These are phyloP conservation scores for Fragilaria crotonensis DNA, from an alignment of 108 stramenopile genomes.

Conservation along the genomic window DNA sequence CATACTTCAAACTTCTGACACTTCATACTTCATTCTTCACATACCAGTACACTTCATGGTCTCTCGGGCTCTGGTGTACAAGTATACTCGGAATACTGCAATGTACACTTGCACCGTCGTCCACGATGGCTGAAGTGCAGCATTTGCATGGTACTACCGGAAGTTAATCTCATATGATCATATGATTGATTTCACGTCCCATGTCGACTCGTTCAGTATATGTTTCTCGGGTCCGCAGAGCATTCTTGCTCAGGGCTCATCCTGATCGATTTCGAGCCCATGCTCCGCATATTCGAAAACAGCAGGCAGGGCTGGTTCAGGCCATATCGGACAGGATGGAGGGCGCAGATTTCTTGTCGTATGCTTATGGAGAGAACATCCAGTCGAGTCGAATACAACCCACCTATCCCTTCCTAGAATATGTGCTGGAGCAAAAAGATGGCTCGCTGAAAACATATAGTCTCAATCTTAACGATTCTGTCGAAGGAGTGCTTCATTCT, in stretches of 20 bases:
- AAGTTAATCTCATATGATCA: neutral
- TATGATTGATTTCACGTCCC: neutral
- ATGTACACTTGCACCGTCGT: no score
- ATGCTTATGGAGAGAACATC: conserved; percentile 5
- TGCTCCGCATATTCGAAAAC: conserved; percentile 32
- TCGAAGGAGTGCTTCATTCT: conserved; percentile 38
- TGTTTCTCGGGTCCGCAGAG: conserved; percentile 56
- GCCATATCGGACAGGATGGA: conserved; percentile 44
- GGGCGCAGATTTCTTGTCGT: conserved; percentile 48
- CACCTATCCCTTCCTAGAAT: conserved; percentile 1
- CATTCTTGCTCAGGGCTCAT: conserved; percentile 75
- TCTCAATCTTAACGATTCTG: conserved; percentile 44
- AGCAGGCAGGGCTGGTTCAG: conserved; percentile 63
- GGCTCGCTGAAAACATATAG: conserved; percentile 42
- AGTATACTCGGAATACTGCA: no score
- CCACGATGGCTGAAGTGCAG: neutral
- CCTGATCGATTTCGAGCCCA: conserved; percentile 73
- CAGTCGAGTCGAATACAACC: neutral
- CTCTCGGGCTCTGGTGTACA: no score
- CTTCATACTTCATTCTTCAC: no score
- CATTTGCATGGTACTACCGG: neutral
- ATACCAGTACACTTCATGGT: no score
- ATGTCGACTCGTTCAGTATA: conserved; percentile 34
- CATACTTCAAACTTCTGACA: no score
- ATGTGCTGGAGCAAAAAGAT: conserved; percentile 60